Base-by-base conservation (phyloP, 2,329 filamentous ascomycete species). In the Venturia oleaginea region DNA sequence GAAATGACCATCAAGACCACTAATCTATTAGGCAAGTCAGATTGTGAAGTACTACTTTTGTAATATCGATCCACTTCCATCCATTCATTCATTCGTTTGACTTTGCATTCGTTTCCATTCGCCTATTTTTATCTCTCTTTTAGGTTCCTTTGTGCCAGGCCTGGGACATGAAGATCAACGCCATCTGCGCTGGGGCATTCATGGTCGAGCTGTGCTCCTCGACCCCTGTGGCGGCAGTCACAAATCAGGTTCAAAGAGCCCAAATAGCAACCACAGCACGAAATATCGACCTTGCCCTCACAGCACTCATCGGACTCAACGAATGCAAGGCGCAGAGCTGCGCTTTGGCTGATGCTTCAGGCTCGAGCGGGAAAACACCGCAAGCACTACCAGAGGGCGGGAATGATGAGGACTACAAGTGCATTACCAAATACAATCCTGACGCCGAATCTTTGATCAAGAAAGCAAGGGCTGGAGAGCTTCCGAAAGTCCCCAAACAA, bases 361-460 rank as follows among this genome's bases (percentile, higher is more conserved):
- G 62, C 27, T 64, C 62, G 15, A 61, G 24, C 11, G 62, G 62
- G 1, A 38, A n/a, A 27, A 3, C 13, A 19, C 48, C 62, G 10
- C 2, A 30, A 19, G 22, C 32, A 3, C 15, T 37, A 30, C 32
- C 62, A 7, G 51, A 64, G 51, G 62, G 62, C 11, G 62, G 32
- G 7, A 59, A 59, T 34, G 62, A 55, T n/a, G 46, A 43, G 4
- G 62, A 59, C n/a, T 27, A 32, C 46, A 59, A 57, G 24, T 64
- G 62, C 37, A 59, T 64, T 22, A 8, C 32, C 27, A 64, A 64
- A 22, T 64, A 64, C 37, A 64, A 64, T 30, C 62, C 62, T 24
- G n/a, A 22, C 24, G 51, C 15, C 37, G 62, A 19, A n/a, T n/a
- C 37, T 6, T 42, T 62, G 10, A n/a, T 62, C 40, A 37, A 34